Conservation (phyloP, 495 filamentous ascomycete genomes). For the Trichocladium antarcticum region DNA sequence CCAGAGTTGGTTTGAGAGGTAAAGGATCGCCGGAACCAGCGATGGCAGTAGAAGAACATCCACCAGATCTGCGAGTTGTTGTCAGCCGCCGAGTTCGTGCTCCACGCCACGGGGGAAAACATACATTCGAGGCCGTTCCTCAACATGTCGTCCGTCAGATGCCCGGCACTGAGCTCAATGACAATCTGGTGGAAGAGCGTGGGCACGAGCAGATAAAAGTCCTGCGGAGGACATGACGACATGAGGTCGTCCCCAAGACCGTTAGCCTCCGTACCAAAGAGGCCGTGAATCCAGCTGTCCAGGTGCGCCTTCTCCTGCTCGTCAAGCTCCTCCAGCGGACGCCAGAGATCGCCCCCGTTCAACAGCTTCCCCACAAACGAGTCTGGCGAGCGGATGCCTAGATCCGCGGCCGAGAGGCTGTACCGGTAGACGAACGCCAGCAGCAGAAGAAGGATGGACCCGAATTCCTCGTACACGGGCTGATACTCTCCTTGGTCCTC, state of each 20-base stretch:
- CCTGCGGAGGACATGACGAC: slow-evolving; percentile 81
- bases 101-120: slow-evolving; percentile 14
- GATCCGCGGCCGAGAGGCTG: slow-evolving; percentile 53
- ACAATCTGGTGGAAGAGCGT: slow-evolving; percentile 81
- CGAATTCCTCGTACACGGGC: slow-evolving; percentile 94
- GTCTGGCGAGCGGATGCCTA: slow-evolving; percentile 47
- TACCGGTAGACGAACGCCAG: slow-evolving; percentile 79
- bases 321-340: slow-evolving; percentile 52
- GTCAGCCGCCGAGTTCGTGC: background rate
- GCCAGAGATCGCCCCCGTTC: slow-evolving; percentile 48
- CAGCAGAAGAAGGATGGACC: slow-evolving; percentile 72
- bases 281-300: slow-evolving; percentile 70
- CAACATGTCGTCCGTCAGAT: slow-evolving; percentile 66
- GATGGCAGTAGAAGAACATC: slow-evolving; percentile 85
- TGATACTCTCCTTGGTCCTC: slow-evolving; percentile 93
- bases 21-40: slow-evolving; percentile 66
- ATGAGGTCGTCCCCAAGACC: slow-evolving; percentile 69
- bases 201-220: slow-evolving; percentile 85
- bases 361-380: slow-evolving; percentile 78
- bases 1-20: slow-evolving; percentile 77
- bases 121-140: slow-evolving; percentile 82
- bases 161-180: slow-evolving; percentile 56
- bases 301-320: slow-evolving; percentile 69
- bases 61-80: slow-evolving; percentile 51
- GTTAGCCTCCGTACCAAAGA: slow-evolving; percentile 77